Evolutionary conservation across 352 stramenopile species (phyloP).

Genomic region (Phytopythium helicoides): DNA sequence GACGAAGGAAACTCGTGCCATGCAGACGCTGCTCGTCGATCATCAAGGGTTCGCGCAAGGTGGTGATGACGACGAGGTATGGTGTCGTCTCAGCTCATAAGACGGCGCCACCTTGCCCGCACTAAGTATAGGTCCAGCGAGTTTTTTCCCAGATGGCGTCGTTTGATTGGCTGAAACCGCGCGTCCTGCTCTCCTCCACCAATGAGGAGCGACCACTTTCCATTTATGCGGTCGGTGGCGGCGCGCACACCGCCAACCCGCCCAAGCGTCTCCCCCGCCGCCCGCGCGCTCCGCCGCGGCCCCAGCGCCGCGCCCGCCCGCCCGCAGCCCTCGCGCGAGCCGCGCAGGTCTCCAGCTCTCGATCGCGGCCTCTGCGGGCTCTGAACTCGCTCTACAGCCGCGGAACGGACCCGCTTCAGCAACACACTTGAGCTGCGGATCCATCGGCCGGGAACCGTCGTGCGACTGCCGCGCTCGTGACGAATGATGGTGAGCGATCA

Average conservation of each 20-base stretch:
- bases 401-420: not conserved
- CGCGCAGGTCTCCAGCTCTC: not conserved
- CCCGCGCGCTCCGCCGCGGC: not conserved
- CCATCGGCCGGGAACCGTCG: not conserved
- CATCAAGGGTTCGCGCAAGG: not conserved
- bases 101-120: no score
- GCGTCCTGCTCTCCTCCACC: slow-evolving; percentile 24
- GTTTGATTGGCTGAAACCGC: slow-evolving; percentile 28
- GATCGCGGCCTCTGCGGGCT: not conserved
- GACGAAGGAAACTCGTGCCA: no score
- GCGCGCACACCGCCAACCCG: not conserved
- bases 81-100: slow-evolving; percentile 1
- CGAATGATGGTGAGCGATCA: slow-evolving; percentile 44
- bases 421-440: no score
- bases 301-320: not conserved
- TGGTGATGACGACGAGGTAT: slow-evolving; percentile 3
- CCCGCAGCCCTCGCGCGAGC: not conserved
- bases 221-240: slow-evolving; percentile 7
- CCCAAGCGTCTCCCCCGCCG: not conserved
- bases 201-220: slow-evolving; percentile 19
- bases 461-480: not conserved
- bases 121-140: no score
- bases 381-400: not conserved
- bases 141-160: not conserved
- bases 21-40: no score